Percentiles rank a stretch among this genome's conserved stretches.
These are phyloP conservation scores for Entomortierella lignicola DNA, from an alignment of 192 early-diverging fungal genomes.

Conservation along the genomic window DNA sequence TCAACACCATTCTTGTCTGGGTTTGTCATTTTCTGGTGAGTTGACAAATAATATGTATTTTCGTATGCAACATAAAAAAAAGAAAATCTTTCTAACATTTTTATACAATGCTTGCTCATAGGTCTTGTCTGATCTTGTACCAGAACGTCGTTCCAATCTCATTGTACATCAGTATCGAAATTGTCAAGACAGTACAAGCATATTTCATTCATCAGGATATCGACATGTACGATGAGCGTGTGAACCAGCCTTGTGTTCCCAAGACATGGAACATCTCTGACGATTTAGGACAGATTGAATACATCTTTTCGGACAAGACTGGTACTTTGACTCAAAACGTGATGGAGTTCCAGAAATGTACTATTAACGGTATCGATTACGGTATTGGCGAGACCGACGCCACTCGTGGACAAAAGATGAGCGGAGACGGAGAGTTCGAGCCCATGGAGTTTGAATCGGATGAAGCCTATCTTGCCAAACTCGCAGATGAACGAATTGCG, in stretches of 20 bases:
- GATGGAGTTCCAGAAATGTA: slow-evolving; percentile 95
- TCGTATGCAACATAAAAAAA: not conserved
- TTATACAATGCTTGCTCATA: slow-evolving; percentile 14
- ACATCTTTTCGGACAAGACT: slow-evolving; percentile 98
- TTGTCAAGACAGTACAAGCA: slow-evolving; percentile 91
- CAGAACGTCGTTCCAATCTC: slow-evolving; percentile 98
- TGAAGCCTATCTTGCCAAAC: slow-evolving; percentile 42
- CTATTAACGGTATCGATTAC: slow-evolving; percentile 87
- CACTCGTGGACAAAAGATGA: slow-evolving; percentile 55
- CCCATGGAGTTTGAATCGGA: slow-evolving; percentile 43
- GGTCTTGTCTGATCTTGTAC: slow-evolving; percentile 88
- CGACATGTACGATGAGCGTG: slow-evolving; percentile 88
- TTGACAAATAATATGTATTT: not conserved
- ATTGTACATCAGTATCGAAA: slow-evolving; percentile 92
- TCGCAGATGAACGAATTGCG: slow-evolving; percentile 53
- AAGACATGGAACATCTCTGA: slow-evolving; percentile 93
- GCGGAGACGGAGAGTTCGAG: slow-evolving; percentile 43
- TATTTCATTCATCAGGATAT: slow-evolving; percentile 92
- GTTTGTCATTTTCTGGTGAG: slow-evolving; percentile 80
- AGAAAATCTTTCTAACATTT: not conserved
- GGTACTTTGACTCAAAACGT: slow-evolving; percentile 97
- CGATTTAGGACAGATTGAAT: slow-evolving; percentile 95
- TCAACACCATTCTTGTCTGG: slow-evolving; percentile 65
- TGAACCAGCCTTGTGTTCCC: slow-evolving; percentile 83
- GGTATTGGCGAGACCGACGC: slow-evolving; percentile 73